Evolutionary conservation across 495 filamentous ascomycete species (phyloP).

Genomic region (Viridothelium virens): DNA sequence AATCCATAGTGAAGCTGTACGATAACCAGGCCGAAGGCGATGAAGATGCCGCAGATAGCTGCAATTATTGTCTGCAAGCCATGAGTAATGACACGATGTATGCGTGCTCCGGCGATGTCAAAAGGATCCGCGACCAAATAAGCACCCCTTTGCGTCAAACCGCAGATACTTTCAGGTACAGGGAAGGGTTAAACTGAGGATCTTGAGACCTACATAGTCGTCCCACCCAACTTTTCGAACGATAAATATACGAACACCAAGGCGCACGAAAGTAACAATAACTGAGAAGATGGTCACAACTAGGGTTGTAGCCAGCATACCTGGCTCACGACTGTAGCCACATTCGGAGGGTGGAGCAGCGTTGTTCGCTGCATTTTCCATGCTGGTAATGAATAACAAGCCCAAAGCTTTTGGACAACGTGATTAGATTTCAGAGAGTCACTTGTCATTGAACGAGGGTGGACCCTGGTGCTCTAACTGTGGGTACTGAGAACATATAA

Average conservation of each 20-base stretch:
- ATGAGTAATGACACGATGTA: background rate
- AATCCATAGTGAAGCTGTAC: constrained; percentile 5
- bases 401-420: too few relatives aligned
- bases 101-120: too few relatives aligned
- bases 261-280: background rate
- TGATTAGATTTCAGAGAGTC: too few relatives aligned
- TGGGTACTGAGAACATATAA: too few relatives aligned
- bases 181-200: too few relatives aligned
- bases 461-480: too few relatives aligned
- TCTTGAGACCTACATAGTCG: background rate
- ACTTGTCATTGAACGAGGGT: too few relatives aligned
- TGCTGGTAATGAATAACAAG: background rate
- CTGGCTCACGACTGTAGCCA: background rate
- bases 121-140: too few relatives aligned
- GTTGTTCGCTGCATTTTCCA: constrained; percentile 1
- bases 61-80: constrained; percentile 3
- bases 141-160: too few relatives aligned
- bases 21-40: background rate
- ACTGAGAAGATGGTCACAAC: background rate
- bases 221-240: background rate
- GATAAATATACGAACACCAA: background rate
- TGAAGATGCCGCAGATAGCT: background rate
- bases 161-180: too few relatives aligned
- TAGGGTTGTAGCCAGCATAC: background rate
- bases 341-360: background rate